These are phyloP conservation scores for Prunus dulcis DNA, from an alignment of 306 rosid species.

Conservation along the genomic window DNA sequence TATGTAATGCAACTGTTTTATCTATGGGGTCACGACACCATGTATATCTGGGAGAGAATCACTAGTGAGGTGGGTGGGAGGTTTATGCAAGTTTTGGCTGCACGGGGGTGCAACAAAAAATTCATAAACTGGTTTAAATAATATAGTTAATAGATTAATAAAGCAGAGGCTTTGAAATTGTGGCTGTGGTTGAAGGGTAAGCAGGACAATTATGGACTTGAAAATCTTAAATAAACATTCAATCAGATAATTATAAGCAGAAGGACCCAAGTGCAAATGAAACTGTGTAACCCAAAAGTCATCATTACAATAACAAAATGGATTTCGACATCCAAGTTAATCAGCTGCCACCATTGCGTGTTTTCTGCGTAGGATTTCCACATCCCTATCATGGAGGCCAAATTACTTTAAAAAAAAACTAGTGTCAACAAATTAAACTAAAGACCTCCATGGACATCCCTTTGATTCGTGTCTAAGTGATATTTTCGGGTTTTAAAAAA, in stretches of 20 bases:
- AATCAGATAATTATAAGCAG: conserved; percentile 6
- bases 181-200: conserved; percentile 2
- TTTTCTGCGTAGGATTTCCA: conserved; percentile 55
- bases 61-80: conserved; percentile 8
- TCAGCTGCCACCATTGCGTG: conserved; percentile 32
- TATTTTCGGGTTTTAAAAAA: neutral
- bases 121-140: neutral
- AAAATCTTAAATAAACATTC: conserved; percentile 2
- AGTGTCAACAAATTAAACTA: neutral
- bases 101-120: neutral
- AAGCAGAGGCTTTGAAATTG: neutral
- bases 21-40: neutral
- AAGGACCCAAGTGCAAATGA: conserved; percentile 3
- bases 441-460: neutral
- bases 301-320: conserved; percentile 19
- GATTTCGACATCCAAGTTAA: conserved; percentile 35
- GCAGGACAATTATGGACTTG: conserved; percentile 7
- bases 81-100: neutral
- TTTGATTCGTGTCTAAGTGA: neutral
- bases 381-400: neutral
- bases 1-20: conserved; percentile 15
- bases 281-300: conserved; percentile 5
- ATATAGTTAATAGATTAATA: neutral
- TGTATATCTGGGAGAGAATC: conserved; percentile 13
- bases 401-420: neutral